A percentile compares a stretch with the other conserved stretches of the same genome.
phyloP scores from a whole-genome alignment of 345 rosid species.

The Schrenkiella parvula region DNA sequence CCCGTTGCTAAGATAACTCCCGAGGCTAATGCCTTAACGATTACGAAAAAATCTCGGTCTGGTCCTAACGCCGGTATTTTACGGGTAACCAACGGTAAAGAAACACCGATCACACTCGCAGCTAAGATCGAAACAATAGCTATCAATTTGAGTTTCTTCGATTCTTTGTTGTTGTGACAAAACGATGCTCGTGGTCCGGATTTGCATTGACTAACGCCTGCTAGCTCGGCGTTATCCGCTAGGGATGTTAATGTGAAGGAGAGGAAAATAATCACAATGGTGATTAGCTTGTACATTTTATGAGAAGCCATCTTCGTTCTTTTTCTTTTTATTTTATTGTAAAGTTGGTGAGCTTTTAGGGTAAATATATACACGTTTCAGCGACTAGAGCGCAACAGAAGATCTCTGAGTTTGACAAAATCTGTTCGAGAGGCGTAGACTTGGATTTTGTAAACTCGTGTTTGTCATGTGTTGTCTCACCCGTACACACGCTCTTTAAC shows the following conservation, averaged over 20 bases:
- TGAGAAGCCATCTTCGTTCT: not conserved
- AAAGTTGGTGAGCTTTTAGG: not conserved
- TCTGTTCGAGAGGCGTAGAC: not conserved
- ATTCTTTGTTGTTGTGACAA: slow-evolving; percentile 25
- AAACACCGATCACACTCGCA: slow-evolving; percentile 37
- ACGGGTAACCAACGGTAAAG: slow-evolving; percentile 29
- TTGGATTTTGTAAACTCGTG: not conserved
- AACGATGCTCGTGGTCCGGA: not conserved
- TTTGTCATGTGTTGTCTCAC: not conserved
- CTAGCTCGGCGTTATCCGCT: not conserved
- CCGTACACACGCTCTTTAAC: slow-evolving; percentile 9
- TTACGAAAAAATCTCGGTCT: slow-evolving; percentile 4
- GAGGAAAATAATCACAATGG: slow-evolving; percentile 5
- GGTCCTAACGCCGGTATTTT: slow-evolving; percentile 24
- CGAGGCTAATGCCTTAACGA: slow-evolving; percentile 6
- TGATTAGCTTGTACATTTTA: not conserved
- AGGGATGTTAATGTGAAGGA: slow-evolving; percentile 5
- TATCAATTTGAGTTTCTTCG: slow-evolving; percentile 31
- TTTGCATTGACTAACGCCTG: slow-evolving; percentile 8
- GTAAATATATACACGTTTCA: slow-evolving; percentile 20
- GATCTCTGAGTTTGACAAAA: not conserved
- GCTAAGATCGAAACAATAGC: slow-evolving; percentile 35
- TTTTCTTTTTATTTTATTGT: not conserved
- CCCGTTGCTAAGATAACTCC: slow-evolving; percentile 47
- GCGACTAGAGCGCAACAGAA: not conserved